A percentile compares a stretch with the other conserved stretches of the same genome.
Evolutionary conservation across 495 filamentous ascomycete species (phyloP).

Genomic region (Polyplosphaeria fusca): DNA sequence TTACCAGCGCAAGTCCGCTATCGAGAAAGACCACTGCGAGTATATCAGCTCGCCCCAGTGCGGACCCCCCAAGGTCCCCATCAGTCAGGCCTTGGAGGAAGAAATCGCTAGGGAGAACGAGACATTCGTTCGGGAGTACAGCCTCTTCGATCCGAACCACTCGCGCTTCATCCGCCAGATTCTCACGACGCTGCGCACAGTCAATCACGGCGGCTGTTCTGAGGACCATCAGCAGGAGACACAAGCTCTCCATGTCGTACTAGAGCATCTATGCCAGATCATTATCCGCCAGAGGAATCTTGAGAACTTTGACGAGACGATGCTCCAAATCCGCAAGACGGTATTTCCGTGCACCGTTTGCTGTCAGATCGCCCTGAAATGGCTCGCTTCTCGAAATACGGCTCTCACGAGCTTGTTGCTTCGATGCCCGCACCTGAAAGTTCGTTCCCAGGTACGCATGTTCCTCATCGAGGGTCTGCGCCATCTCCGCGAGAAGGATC

Average conservation of each 20-base stretch:
- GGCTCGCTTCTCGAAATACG: constrained; percentile 55
- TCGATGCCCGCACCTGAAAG: constrained; percentile 56
- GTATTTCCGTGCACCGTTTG: constrained; percentile 56
- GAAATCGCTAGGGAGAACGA: constrained; percentile 72
- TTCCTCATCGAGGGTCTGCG: constrained; percentile 25
- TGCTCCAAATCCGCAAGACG: constrained; percentile 51
- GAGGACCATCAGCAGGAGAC: constrained; percentile 56
- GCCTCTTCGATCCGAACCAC: constrained; percentile 74
- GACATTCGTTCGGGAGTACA: constrained; percentile 69
- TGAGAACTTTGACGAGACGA: constrained; percentile 58
- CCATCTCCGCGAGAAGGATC: constrained; percentile 30
- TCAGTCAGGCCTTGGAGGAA: constrained; percentile 55
- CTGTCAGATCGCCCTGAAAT: constrained; percentile 59
- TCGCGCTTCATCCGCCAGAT: constrained; percentile 61
- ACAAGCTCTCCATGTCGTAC: constrained; percentile 59
- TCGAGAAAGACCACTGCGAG: constrained; percentile 47
- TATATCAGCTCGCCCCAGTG: constrained; percentile 33
- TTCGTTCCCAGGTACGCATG: constrained; percentile 54
- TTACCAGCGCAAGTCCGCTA: constrained; percentile 76
- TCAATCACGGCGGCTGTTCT: constrained; percentile 47
- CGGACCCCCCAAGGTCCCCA: constrained; percentile 54
- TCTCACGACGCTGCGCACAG: constrained; percentile 49
- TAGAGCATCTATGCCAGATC: constrained; percentile 76
- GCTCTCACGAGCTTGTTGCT: constrained; percentile 66
- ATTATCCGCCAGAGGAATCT: constrained; percentile 70